Conservation (phyloP, 2,329 filamentous ascomycete genomes). For the Fusarium tjaetaba region DNA sequence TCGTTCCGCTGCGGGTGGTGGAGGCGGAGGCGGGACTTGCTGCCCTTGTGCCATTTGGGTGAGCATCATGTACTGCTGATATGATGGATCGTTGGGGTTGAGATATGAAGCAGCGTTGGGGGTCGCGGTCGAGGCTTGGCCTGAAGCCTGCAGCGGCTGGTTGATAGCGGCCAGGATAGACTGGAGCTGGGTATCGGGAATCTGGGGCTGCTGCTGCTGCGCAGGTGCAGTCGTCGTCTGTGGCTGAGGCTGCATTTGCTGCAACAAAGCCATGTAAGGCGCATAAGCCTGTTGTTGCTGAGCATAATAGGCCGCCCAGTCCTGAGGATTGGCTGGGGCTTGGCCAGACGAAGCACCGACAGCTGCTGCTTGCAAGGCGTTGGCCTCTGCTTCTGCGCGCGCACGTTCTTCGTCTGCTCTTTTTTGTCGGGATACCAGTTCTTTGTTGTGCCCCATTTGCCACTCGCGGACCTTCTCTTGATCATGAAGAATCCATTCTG, state of each 20-base stretch:
- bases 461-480: slow-evolving; percentile 61
- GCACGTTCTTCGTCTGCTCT: slow-evolving; percentile 52
- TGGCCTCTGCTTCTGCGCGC: slow-evolving; percentile 48
- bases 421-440: slow-evolving; percentile 51
- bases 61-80: slow-evolving; percentile 54
- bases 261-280: slow-evolving; percentile 55
- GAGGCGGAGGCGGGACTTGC: slow-evolving; percentile 39
- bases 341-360: slow-evolving; percentile 29
- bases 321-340: slow-evolving; percentile 43
- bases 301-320: slow-evolving; percentile 55
- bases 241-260: slow-evolving; percentile 47
- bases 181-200: slow-evolving; percentile 54
- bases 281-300: slow-evolving; percentile 54
- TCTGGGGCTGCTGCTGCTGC: slow-evolving; percentile 44
- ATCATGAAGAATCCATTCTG: slow-evolving; percentile 61
- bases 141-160: slow-evolving; percentile 46
- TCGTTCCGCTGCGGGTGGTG: slow-evolving; percentile 46
- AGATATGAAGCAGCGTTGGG: slow-evolving; percentile 41
- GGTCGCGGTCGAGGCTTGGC: slow-evolving; percentile 34
- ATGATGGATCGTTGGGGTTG: slow-evolving; percentile 53
- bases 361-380: slow-evolving; percentile 42
- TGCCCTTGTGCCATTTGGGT: slow-evolving; percentile 51
- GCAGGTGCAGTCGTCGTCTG: slow-evolving; percentile 10
- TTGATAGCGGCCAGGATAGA: slow-evolving; percentile 57
- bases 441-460: slow-evolving; percentile 60